These are phyloP conservation scores for Tetrapisispora fleetii DNA, from an alignment of 805 yeast genomes.

Conservation along the genomic window DNA sequence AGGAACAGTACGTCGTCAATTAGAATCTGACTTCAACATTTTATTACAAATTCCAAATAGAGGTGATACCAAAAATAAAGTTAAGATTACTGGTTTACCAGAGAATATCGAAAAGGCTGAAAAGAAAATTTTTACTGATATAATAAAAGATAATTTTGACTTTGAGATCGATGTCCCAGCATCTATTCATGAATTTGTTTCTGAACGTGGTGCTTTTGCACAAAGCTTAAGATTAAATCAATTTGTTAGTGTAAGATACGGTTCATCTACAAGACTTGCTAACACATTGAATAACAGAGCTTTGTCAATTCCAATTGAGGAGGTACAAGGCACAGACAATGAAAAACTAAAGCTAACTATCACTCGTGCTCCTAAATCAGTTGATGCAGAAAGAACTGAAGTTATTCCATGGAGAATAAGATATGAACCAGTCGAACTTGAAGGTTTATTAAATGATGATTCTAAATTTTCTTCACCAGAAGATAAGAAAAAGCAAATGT, in stretches of 20 bases:
- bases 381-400: constrained; percentile 19
- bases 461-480: constrained; percentile 26
- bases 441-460: constrained; percentile 24
- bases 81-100: constrained; percentile 56
- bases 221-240: constrained; percentile 43
- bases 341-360: constrained; percentile 42
- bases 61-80: constrained; percentile 38
- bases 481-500: constrained; percentile 40
- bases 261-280: constrained; percentile 40
- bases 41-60: constrained; percentile 57
- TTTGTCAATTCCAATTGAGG: constrained; percentile 39
- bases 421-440: constrained; percentile 28
- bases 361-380: constrained; percentile 21
- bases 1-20: constrained; percentile 61
- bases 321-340: constrained; percentile 27
- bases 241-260: constrained; percentile 52
- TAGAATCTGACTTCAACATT: constrained; percentile 63
- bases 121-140: constrained; percentile 42
- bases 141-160: constrained; percentile 50
- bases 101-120: constrained; percentile 56
- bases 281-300: constrained; percentile 36
- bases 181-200: constrained; percentile 47
- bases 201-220: constrained; percentile 56
- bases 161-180: constrained; percentile 49
- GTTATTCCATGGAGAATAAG: constrained; percentile 59